Base-by-base conservation (phyloP, 148 eudicot genomes). In the Amaranthus palmeri region DNA sequence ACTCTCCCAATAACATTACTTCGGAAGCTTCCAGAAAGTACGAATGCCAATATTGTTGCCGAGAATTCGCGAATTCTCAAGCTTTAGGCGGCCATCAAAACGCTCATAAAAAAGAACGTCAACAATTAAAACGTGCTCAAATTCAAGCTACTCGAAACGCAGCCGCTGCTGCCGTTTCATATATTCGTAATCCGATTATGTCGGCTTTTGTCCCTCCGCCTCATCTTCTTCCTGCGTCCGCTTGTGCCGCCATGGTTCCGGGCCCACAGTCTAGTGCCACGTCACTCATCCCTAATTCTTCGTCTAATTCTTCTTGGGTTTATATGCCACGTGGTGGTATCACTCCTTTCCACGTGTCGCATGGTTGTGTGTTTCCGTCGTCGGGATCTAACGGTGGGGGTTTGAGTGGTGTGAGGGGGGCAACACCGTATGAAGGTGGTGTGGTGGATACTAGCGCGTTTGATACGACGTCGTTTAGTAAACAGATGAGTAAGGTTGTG, bases 11-110 rank as follows among this genome's bases (percentile, higher is more conserved):
- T 13, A 15, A 13, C 15, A 14, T 18, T 18, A 5, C 50, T 6
- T 6, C 51, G 5, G 6, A 4, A 5, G 65, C 51, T 7, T 17
- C 78, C 1, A 50, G 96, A 12, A 88, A 84, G 52, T 92, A 86
- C 82, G 96, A 88, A 90, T 92, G 98, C 68, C 97, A 90, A 65
- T 90, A 92, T 62, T 92, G 98, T 61, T 84, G 82, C 76, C 77
- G 98, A 0, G 93, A 90, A 78, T 92, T 92, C 69, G 92, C 90
- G 7, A 92, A 92, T 85, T 92, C 98, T 0, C 98, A 92, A 65
- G 98, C 98, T 2, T 59, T 92, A 13, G 98, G 98, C 10, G 98
- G 98, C 4, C 98, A 92, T 76, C 98, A 92, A 54, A 92, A 92
- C 80, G 98, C 98, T 10, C 98, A 92, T 81, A 92, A 92, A 48